Conservation (phyloP, 78 protist species). For the Emiliania huxleyi region DNA sequence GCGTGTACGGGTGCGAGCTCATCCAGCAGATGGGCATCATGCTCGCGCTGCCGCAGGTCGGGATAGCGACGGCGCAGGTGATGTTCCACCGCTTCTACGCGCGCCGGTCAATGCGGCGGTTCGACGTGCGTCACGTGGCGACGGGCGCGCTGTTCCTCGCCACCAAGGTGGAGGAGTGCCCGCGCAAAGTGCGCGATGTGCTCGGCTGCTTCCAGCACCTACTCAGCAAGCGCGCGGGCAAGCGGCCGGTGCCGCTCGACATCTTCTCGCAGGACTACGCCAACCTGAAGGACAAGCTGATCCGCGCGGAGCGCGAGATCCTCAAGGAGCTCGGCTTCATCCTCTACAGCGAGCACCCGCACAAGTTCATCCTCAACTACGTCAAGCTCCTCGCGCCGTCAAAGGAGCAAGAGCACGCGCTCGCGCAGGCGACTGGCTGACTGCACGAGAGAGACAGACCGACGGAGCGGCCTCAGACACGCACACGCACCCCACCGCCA, state of each 20-base stretch:
- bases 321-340: constrained; percentile 21
- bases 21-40: not conserved
- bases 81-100: constrained; percentile 33
- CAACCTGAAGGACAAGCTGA: not conserved
- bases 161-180: constrained; percentile 21
- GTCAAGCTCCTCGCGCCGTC: not conserved
- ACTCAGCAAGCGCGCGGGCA: too few species aligned
- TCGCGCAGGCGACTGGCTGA: too few species aligned
- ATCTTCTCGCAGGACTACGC: not conserved
- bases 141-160: constrained; percentile 14
- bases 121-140: constrained; percentile 3
- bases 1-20: constrained; percentile 5
- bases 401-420: not conserved
- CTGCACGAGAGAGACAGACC: too few species aligned
- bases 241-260: not conserved
- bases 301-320: not conserved
- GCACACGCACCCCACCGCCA: too few species aligned
- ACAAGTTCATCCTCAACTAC: constrained; percentile 28
- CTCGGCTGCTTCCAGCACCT: not conserved
- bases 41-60: constrained; percentile 3
- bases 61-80: not conserved
- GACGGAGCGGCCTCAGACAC: too few species aligned
- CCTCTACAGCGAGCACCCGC: constrained; percentile 23
- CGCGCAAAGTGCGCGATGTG: constrained; percentile 17
- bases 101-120: not conserved